phyloP scores from a whole-genome alignment of 495 filamentous ascomycete species.

The Penicillium argentinense region DNA sequence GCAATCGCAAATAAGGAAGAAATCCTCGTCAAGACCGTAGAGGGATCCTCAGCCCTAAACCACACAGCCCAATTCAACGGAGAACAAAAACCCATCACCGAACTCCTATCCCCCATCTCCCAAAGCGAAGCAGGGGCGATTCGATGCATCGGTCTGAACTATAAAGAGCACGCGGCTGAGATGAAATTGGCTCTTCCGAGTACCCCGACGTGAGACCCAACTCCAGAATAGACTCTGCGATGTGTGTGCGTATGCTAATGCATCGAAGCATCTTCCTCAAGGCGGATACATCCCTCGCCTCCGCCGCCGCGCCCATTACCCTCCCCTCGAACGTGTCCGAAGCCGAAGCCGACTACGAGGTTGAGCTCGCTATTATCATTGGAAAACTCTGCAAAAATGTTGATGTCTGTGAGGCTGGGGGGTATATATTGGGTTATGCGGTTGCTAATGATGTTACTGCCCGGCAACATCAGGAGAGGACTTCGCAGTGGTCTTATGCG shows the following conservation, averaged over 20 bases:
- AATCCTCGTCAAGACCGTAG: constrained; percentile 2
- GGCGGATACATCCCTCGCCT: constrained; percentile 12
- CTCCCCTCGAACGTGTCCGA: constrained; percentile 10
- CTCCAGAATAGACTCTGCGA: background rate
- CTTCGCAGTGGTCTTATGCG: constrained; percentile 68
- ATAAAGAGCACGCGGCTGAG: constrained; percentile 40
- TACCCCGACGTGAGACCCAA: constrained; percentile 7
- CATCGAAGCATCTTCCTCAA: constrained; percentile 8
- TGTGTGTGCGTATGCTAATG: no score
- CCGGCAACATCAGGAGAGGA: constrained; percentile 49
- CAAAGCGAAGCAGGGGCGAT: constrained; percentile 17
- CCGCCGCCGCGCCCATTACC: constrained; percentile 10
- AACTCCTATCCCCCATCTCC: constrained; percentile 11
- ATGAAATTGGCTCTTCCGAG: constrained; percentile 26
- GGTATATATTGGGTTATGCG: constrained; percentile 67
- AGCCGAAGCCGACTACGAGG: constrained; percentile 60
- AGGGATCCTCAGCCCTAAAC: constrained; percentile 6
- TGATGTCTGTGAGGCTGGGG: constrained; percentile 55
- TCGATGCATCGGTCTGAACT: constrained; percentile 45
- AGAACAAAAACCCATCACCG: background rate
- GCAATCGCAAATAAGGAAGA: constrained; percentile 2
- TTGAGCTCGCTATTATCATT: constrained; percentile 68
- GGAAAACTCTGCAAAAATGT: constrained; percentile 62
- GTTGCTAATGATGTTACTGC: constrained; percentile 72
- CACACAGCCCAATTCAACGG: constrained; percentile 10